phyloP scores from a whole-genome alignment of 495 filamentous ascomycete species.

The Thermothielavioides terrestris region DNA sequence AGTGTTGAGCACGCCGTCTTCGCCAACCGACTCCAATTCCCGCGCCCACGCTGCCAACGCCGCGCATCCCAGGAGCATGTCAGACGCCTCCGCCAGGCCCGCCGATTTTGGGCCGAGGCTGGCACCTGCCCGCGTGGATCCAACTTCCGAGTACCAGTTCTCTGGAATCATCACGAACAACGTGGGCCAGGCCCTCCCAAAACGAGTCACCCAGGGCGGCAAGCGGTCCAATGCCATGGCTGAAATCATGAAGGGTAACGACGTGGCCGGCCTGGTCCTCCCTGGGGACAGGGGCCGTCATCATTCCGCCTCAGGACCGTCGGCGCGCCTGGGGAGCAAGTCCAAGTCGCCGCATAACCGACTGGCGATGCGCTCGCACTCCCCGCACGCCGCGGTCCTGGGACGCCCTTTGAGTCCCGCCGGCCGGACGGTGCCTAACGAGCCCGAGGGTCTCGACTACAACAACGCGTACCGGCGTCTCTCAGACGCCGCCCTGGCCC shows the following conservation, averaged over 20 bases:
- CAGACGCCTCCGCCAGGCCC: constrained; percentile 40
- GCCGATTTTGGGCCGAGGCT: constrained; percentile 34
- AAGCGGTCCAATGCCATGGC: constrained; percentile 36
- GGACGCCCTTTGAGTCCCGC: constrained; percentile 31
- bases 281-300: constrained; percentile 38
- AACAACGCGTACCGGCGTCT: constrained; percentile 51
- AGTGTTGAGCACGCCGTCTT: constrained; percentile 32
- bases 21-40: constrained; percentile 26
- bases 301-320: constrained; percentile 35
- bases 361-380: constrained; percentile 49
- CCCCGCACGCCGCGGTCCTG: constrained; percentile 40
- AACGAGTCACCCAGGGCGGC: constrained; percentile 35
- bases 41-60: constrained; percentile 13
- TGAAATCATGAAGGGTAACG: constrained; percentile 40
- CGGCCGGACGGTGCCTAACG: constrained; percentile 37
- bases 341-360: constrained; percentile 53
- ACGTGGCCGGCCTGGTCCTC: constrained; percentile 35
- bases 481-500: constrained; percentile 56
- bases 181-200: constrained; percentile 34
- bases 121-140: constrained; percentile 28
- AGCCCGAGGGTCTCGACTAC: constrained; percentile 48
- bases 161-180: constrained; percentile 42
- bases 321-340: constrained; percentile 41
- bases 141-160: constrained; percentile 45
- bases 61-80: constrained; percentile 41